Base-by-base conservation (phyloP, 2,329 filamentous ascomycete species). In the Trichoderma lentiforme region DNA sequence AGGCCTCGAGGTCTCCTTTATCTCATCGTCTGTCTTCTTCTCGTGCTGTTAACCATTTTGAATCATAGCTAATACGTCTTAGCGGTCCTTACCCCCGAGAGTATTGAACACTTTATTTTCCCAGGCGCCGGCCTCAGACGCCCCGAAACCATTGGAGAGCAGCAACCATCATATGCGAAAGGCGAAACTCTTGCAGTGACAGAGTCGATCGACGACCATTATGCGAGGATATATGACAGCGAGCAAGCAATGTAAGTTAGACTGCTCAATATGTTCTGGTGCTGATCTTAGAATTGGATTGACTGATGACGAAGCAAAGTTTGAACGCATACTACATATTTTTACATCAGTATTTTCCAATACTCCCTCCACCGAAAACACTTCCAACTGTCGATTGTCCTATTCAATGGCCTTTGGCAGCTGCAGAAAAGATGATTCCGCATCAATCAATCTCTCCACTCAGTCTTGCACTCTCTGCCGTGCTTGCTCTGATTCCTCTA, bases 271-370 rank as follows among this genome's bases (percentile, higher is more conserved):
- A 30, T 7, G 3, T 2, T 18, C 12, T 6, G 12, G 11, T 26
- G 8, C 18, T 12, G 43, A 21, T 51, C 2, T 51, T 0, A 12
- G 2, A 9, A 6, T 51, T 51, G 9, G 9, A 11, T 51, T 21
- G 4, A 2, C 12, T 18, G n/a, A 47, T 28, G 21, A 66, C 15
- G 21, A 28, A 51, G 28, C 0, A 56, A 66, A 66, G 63, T 11
- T 26, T 66, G 30, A 66, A 66, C n/a, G 63, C 63, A n/a, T 66
- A 66, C 24, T 66, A 56, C 47, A 66, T 66, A 30, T 66, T 53
- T 15, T 12, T 66, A 24, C 63, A 66, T 56, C 63, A 21, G 14
- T 66, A 66, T 36, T 56, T 66, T 26, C 47, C 63, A 9, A n/a
- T 66, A 18, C 63, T 66, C 2, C 63, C 63, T 66, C 43, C 47